Evolutionary conservation across 306 rosid genomes (phyloP).

Genomic region (Vicia faba): DNA sequence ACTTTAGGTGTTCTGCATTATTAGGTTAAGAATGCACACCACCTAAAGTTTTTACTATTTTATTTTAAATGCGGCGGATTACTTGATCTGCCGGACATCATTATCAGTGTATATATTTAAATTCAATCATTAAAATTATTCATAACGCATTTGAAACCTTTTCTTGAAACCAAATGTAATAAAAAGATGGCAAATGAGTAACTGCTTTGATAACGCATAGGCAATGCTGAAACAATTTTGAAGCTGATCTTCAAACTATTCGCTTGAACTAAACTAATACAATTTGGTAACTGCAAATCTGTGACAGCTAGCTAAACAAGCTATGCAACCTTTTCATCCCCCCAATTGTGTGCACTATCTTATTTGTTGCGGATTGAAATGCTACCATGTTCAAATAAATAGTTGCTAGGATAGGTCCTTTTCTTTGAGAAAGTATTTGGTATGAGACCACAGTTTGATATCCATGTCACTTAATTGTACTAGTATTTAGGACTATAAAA

Average conservation of each 20-base stretch:
- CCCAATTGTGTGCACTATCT: slow-evolving; percentile 2
- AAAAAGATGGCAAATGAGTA: slow-evolving; percentile 1
- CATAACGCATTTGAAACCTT: background rate
- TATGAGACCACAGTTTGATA: slow-evolving; percentile 23
- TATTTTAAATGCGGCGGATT: no score
- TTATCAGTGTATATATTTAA: no score
- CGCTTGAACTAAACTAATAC: slow-evolving; percentile 1
- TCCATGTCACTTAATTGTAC: slow-evolving; percentile 12
- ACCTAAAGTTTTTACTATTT: no score
- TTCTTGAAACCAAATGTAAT: background rate
- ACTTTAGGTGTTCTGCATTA: background rate
- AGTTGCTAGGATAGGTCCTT: slow-evolving; percentile 15
- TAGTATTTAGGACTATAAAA: background rate
- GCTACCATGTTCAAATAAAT: slow-evolving; percentile 19
- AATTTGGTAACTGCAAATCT: no score
- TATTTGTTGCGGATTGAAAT: slow-evolving; percentile 10
- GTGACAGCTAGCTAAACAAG: slow-evolving; percentile 12
- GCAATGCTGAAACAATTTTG: slow-evolving; percentile 5
- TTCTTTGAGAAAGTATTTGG: slow-evolving; percentile 16
- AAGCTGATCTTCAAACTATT: slow-evolving; percentile 15
- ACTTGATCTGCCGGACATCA: no score
- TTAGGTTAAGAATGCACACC: background rate
- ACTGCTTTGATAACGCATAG: background rate
- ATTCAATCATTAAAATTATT: no score
- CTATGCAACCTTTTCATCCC: slow-evolving; percentile 1